Evolutionary conservation across 305 asterid genomes (phyloP).

Genomic region (Petunia hybrid): DNA sequence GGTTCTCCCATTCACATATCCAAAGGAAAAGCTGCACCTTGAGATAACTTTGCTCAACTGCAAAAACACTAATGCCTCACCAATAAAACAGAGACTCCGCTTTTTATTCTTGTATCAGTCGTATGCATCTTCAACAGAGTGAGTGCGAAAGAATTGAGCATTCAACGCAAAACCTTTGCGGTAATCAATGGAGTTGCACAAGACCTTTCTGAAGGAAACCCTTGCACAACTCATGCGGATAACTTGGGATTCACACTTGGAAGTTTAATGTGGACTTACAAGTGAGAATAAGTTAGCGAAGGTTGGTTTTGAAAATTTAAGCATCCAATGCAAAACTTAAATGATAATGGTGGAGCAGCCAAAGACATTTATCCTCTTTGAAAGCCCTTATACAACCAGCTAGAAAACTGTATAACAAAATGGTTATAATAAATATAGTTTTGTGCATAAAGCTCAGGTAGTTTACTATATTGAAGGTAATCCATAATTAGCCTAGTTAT

Average conservation of each 20-base stretch:
- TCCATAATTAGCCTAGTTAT: background rate
- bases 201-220: background rate
- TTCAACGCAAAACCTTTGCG: background rate
- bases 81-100: background rate
- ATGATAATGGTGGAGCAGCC: background rate
- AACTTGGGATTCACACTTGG: background rate
- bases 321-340: too few relatives aligned
- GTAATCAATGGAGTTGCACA: too few relatives aligned
- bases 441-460: background rate
- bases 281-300: background rate
- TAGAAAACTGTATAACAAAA: background rate
- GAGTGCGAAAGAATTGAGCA: background rate
- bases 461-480: too few relatives aligned
- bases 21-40: background rate
- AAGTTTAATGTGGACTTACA: background rate
- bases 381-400: background rate
- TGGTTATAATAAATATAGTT: background rate
- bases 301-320: background rate
- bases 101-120: background rate
- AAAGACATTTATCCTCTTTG: background rate
- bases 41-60: background rate
- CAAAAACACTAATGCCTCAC: conserved; percentile 9
- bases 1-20: background rate
- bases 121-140: background rate
- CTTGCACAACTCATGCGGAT: background rate